Base-by-base conservation (phyloP, 1,284 basidiomycete genomes). In the Sporisorium scitamineum region DNA sequence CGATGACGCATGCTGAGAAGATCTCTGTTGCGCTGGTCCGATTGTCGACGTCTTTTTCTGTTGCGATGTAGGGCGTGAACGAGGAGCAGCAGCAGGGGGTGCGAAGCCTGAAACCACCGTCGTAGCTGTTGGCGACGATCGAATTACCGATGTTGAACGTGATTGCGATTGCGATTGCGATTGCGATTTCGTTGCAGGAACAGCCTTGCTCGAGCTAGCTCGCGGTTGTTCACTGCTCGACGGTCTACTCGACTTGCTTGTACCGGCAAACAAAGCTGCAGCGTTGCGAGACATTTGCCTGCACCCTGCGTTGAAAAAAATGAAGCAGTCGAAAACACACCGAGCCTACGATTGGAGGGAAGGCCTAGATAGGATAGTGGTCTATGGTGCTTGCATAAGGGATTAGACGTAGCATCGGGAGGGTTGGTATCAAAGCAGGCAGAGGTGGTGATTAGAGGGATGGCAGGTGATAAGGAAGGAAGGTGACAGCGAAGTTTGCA, bases 81-180 rank as follows among this genome's bases (percentile, higher is more conserved):
- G 32, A 0, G 45, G 27, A 10, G 32, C 10, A 29, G 32, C 10
- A 29, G 24, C 2, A 2, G 52, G 52, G 4, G 56, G 47, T 16
- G 34, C 56, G 20, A 58, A 58, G 6, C 56, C 56, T 7, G 55
- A 22, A 16, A 56, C 44, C 11, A 50, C 37, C 5, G 47, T 39
- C 6, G 47, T 51, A 4, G 29, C 16, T 18, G 29, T 32, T 3
- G 56, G 47, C 4, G 56, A 58, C 6, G 47, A 5, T 2, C 56
- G 45, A 5, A 26, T 20, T 2, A 27, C 27, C 5, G 47, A 50
- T 10, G 37, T 26, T 3, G 55, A 16, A 11, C 55, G 45, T 13
- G 54, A 14, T 11, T 47, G 45, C 9, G 56, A 26, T 8, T 27
- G 48, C 29, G 48, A 48, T 29, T 18, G 18, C 20, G 47, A 5